Conservation (phyloP, 176 grass and related monocot species). For the Alloteropsis semialata region DNA sequence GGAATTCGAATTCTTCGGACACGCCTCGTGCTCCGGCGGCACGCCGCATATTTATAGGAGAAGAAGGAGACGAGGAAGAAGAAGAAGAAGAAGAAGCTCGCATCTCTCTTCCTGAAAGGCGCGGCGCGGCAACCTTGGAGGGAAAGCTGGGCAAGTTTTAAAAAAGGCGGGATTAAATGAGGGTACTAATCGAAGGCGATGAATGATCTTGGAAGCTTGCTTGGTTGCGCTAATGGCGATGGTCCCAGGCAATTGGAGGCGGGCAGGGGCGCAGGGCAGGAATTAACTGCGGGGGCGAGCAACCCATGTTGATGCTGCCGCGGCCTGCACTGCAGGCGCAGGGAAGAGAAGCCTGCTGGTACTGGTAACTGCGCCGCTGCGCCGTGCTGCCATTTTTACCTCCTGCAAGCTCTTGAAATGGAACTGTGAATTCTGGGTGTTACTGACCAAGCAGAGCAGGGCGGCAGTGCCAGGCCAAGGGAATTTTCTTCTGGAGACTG, state of each 20-base stretch:
- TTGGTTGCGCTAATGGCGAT: slow-evolving; percentile 19
- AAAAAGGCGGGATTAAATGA: background rate
- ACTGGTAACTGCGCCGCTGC: background rate
- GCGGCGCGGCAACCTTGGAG: slow-evolving; percentile 19
- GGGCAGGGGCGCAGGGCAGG: background rate
- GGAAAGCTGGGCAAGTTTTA: background rate
- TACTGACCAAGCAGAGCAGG: slow-evolving; percentile 37
- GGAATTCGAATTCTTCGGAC: slow-evolving; percentile 31
- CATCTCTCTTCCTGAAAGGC: background rate
- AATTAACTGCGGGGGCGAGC: slow-evolving; percentile 48
- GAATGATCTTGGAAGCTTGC: slow-evolving; percentile 26
- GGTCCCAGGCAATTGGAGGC: slow-evolving; percentile 20
- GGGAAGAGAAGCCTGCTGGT: slow-evolving; percentile 20
- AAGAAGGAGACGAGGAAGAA: background rate
- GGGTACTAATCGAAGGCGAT: background rate
- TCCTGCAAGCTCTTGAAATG: slow-evolving; percentile 32
- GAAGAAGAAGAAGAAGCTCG: background rate
- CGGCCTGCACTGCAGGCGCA: background rate
- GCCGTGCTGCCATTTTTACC: slow-evolving; percentile 51
- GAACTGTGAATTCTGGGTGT: slow-evolving; percentile 43
- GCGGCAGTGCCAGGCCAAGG: background rate
- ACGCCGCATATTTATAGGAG: slow-evolving; percentile 33
- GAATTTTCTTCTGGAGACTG: background rate
- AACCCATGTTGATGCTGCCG: slow-evolving; percentile 45
- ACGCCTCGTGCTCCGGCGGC: background rate